phyloP scores from a whole-genome alignment of 345 rosid genomes.

The Arabis hirsuta region DNA sequence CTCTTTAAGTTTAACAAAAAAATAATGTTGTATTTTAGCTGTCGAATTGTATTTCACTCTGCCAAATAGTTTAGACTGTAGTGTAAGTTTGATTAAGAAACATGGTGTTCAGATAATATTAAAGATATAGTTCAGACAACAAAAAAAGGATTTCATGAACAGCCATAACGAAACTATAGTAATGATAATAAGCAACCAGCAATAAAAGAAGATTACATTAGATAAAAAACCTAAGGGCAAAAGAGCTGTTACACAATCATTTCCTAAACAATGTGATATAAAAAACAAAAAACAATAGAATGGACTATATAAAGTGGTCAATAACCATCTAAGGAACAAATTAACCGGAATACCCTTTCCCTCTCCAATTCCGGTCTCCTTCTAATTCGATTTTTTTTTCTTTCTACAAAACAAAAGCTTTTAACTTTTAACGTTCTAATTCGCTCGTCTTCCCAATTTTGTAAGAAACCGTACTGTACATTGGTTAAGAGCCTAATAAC shows the following conservation, averaged over 20 bases:
- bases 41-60: too few relatives aligned
- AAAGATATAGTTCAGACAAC: background rate
- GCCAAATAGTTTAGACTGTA: too few relatives aligned
- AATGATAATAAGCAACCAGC: too few relatives aligned
- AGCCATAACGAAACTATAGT: too few relatives aligned
- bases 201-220: too few relatives aligned
- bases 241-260: conserved; percentile 4
- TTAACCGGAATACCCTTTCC: background rate
- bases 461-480: conserved; percentile 39
- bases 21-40: background rate
- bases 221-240: background rate
- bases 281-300: background rate
- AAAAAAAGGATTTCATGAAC: too few relatives aligned
- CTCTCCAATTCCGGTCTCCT: conserved; percentile 5
- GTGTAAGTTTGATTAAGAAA: background rate
- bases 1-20: background rate
- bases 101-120: background rate
- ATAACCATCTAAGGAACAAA: conserved; percentile 4
- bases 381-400: conserved; percentile 3
- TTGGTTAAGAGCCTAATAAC: conserved; percentile 36
- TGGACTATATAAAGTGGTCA: background rate
- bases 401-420: conserved; percentile 5
- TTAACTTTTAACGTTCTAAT: background rate
- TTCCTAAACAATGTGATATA: background rate
- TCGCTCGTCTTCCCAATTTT: conserved; percentile 30